These are phyloP conservation scores for Solanum rostratum DNA, from an alignment of 257 asterid genomes.

Conservation along the genomic window DNA sequence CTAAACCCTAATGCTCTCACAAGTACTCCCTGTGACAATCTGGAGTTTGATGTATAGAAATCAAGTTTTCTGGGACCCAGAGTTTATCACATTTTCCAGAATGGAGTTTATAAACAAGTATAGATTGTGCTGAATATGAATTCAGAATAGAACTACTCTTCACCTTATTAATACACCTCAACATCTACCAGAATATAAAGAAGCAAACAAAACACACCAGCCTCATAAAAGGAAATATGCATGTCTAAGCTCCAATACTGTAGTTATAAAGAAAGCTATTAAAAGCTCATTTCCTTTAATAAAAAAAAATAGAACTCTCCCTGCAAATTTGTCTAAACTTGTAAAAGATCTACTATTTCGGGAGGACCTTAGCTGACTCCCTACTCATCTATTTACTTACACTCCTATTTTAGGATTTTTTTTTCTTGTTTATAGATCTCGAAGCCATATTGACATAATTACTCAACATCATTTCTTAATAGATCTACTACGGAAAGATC, in stretches of 20 bases:
- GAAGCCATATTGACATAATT: neutral
- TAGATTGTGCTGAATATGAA: neutral
- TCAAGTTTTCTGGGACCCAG: neutral
- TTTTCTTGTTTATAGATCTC: neutral
- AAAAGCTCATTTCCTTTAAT: neutral
- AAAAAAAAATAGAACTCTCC: neutral
- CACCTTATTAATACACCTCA: neutral
- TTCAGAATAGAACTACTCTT: neutral
- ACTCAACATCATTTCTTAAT: neutral
- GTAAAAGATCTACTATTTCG: neutral
- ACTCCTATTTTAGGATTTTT: no score
- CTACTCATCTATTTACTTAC: neutral
- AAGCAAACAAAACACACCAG: neutral
- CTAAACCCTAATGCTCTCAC: neutral
- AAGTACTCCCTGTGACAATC: neutral
- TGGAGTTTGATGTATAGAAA: neutral
- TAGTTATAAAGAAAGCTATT: neutral
- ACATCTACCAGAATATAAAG: neutral
- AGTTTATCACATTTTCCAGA: neutral
- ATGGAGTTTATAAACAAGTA: neutral
- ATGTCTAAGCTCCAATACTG: neutral
- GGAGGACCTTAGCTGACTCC: neutral
- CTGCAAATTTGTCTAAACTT: neutral
- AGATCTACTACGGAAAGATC: neutral
- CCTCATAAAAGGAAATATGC: neutral